These are phyloP conservation scores for Neodidymelliopsis sp. DNA, from an alignment of 2,329 filamentous ascomycete species.

Conservation along the genomic window DNA sequence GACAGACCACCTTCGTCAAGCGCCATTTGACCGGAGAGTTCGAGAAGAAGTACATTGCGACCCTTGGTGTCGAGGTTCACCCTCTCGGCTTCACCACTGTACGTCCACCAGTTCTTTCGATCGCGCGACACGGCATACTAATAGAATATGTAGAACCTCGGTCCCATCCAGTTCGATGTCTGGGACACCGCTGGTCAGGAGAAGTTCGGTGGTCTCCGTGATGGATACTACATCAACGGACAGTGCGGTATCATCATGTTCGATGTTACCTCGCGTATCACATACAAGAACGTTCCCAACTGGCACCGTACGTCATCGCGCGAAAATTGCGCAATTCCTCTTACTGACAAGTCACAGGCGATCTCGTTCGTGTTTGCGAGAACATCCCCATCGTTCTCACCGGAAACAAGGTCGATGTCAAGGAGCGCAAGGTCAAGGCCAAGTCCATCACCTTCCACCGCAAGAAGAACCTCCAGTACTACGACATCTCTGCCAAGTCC, in stretches of 20 bases:
- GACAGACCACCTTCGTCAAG: constrained; percentile 99
- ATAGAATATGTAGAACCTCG: constrained; percentile 73
- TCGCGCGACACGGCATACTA: constrained; percentile 28
- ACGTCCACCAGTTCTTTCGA: constrained; percentile 55
- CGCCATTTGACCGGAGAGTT: constrained; percentile 99
- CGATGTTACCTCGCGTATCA: constrained; percentile 98
- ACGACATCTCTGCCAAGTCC: constrained; percentile 99
- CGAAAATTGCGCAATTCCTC: neutral
- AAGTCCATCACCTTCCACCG: constrained; percentile 99
- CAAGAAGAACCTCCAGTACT: constrained; percentile 99
- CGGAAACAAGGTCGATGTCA: constrained; percentile 99
- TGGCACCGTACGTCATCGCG: constrained; percentile 86
- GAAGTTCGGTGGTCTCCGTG: constrained; percentile 99
- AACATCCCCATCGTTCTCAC: constrained; percentile 98
- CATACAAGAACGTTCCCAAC: constrained; percentile 99
- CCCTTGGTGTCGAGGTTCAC: constrained; percentile 98
- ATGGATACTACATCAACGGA: constrained; percentile 99
- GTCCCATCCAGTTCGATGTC: constrained; percentile 97
- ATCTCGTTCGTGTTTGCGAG: constrained; percentile 98
- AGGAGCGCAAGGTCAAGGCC: constrained; percentile 99
- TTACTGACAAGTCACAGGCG: constrained; percentile 65
- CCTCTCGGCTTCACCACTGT: constrained; percentile 97
- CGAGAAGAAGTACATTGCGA: constrained; percentile 99
- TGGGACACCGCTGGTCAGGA: constrained; percentile 99
- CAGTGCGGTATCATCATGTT: constrained; percentile 99